Conservation (phyloP, 768 basidiomycete species). For the Infundibulicybe gibba region DNA sequence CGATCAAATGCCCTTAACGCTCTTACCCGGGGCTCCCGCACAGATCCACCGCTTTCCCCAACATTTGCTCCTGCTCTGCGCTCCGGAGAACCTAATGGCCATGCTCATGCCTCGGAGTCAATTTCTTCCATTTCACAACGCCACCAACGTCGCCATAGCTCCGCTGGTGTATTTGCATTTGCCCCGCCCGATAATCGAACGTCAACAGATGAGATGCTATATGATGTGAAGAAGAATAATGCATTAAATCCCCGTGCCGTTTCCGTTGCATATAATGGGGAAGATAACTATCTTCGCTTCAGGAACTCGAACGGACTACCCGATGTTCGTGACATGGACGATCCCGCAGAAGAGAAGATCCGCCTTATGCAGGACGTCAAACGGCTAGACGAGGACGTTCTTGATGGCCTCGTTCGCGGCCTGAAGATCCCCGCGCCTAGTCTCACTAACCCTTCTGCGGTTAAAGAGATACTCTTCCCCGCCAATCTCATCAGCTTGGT, state of each 20-base stretch:
- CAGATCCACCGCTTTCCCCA: constrained; percentile 75
- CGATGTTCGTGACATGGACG: constrained; percentile 75
- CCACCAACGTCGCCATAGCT: constrained; percentile 84
- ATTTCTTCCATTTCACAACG: constrained; percentile 34
- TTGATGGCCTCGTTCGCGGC: constrained; percentile 85
- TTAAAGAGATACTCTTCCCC: constrained; percentile 98
- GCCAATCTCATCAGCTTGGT: constrained; percentile 96
- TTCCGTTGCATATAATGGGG: constrained; percentile 84
- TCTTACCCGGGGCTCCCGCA: constrained; percentile 70
- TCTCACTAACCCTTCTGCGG: constrained; percentile 84
- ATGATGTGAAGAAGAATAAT: constrained; percentile 68
- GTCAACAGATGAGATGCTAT: constrained; percentile 75
- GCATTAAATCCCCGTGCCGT: constrained; percentile 77
- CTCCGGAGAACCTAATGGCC: constrained; percentile 41
- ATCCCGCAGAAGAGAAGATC: constrained; percentile 94
- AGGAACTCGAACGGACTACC: constrained; percentile 58
- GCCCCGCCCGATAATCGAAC: constrained; percentile 61
- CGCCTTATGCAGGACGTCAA: constrained; percentile 88
- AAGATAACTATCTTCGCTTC: constrained; percentile 67
- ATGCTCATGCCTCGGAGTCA: constrained; percentile 27
- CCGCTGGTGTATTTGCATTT: constrained; percentile 72
- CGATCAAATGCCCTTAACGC: constrained; percentile 91
- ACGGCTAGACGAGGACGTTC: constrained; percentile 88
- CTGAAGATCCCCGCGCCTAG: constrained; percentile 92
- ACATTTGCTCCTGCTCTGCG: constrained; percentile 83